phyloP scores from a whole-genome alignment of 1,284 basidiomycete species.

The Moesziomyces parantarcticus region DNA sequence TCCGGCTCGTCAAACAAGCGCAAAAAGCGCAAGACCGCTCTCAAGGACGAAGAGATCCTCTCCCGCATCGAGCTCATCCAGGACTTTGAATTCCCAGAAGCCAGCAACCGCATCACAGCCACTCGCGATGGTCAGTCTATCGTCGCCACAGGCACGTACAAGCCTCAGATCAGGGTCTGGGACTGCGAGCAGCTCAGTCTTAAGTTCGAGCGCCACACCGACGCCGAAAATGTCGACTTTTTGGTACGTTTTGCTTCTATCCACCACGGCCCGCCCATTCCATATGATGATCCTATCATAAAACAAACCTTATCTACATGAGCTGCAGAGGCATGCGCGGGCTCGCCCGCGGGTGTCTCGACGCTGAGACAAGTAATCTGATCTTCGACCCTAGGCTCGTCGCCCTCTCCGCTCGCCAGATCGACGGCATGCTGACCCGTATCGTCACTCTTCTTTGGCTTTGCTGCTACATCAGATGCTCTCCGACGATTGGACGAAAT shows the following conservation, averaged over 20 bases:
- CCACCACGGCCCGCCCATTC: neutral
- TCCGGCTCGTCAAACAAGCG: conserved; percentile 66
- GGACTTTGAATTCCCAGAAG: conserved; percentile 98
- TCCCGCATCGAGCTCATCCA: conserved; percentile 69
- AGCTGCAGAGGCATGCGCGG: conserved; percentile 41
- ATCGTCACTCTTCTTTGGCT: no score
- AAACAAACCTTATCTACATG: conserved; percentile 61
- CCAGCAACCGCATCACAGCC: conserved; percentile 88
- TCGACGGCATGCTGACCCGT: neutral
- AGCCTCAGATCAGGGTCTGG: conserved; percentile 96
- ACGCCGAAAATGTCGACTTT: conserved; percentile 98
- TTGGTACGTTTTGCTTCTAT: conserved; percentile 76
- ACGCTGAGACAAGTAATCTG: conserved; percentile 51
- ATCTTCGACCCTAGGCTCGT: conserved; percentile 2
- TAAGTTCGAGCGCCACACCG: conserved; percentile 96
- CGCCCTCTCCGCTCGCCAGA: neutral
- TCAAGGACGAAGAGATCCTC: conserved; percentile 58
- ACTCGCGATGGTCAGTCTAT: conserved; percentile 92
- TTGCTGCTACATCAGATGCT: conserved; percentile 76
- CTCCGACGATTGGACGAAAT: conserved; percentile 99
- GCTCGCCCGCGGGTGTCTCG: conserved; percentile 21
- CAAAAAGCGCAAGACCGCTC: conserved; percentile 56
- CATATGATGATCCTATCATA: conserved; percentile 38
- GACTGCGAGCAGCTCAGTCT: conserved; percentile 91
- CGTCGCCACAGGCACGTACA: conserved; percentile 96